phyloP scores from a whole-genome alignment of 345 rosid species.

The Corymbia maculata region DNA sequence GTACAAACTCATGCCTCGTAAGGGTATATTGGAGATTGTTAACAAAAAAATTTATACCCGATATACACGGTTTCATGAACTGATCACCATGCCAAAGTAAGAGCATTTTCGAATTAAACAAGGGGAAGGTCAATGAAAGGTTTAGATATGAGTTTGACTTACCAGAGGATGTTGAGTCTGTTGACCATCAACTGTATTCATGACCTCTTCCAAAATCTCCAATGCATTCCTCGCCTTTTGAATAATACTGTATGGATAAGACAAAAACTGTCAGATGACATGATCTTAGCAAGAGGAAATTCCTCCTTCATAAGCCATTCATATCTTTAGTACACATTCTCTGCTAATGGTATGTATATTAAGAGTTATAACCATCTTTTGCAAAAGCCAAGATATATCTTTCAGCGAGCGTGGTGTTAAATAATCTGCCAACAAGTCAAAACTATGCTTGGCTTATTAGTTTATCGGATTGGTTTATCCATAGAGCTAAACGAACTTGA shows the following conservation, averaged over 20 bases:
- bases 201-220: conserved; percentile 85
- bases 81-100: background rate
- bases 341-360: background rate
- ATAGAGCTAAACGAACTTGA: background rate
- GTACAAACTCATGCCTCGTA: background rate
- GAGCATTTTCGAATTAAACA: background rate
- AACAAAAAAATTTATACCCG: background rate
- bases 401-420: background rate
- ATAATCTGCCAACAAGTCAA: background rate
- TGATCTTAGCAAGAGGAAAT: background rate
- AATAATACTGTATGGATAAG: conserved; percentile 47
- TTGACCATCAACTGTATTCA: conserved; percentile 74
- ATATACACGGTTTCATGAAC: background rate
- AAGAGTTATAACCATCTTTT: background rate
- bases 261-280: background rate
- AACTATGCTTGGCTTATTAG: background rate
- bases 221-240: conserved; percentile 82
- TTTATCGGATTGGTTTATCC: background rate
- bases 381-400: background rate
- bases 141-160: conserved; percentile 1
- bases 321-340: background rate
- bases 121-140: background rate
- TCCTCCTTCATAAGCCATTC: background rate
- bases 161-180: conserved; percentile 50
- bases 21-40: background rate